phyloP scores from a whole-genome alignment of 352 stramenopile genomes.

The Phytophthora ramorum region DNA sequence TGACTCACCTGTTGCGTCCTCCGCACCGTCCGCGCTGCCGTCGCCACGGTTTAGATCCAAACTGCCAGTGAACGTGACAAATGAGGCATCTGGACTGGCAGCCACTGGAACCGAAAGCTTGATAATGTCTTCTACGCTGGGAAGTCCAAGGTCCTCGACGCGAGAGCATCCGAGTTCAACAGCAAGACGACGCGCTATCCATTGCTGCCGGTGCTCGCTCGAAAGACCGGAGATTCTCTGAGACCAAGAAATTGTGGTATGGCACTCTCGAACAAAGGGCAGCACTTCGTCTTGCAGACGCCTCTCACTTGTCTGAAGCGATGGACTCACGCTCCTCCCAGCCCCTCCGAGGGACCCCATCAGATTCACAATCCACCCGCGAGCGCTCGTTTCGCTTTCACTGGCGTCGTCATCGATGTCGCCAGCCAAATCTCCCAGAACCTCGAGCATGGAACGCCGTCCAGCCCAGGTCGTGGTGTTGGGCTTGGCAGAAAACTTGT shows the following conservation, averaged over 20 bases:
- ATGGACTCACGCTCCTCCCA: neutral
- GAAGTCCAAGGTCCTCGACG: conserved; percentile 29
- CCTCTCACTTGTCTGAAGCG: conserved; percentile 11
- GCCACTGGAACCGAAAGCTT: conserved; percentile 26
- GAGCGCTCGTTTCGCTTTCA: conserved; percentile 7
- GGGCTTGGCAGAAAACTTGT: conserved; percentile 25
- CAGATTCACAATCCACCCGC: conserved; percentile 20
- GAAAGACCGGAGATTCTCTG: conserved; percentile 29
- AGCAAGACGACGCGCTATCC: conserved; percentile 35
- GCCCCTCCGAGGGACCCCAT: neutral
- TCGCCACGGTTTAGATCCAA: conserved; percentile 32
- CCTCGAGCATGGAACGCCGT: conserved; percentile 30
- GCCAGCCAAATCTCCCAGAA: conserved; percentile 25
- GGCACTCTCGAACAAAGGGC: conserved; percentile 40
- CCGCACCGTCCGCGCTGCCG: conserved; percentile 7
- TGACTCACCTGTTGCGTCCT: conserved; percentile 55
- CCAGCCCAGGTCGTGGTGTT: conserved; percentile 26
- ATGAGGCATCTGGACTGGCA: conserved; percentile 10
- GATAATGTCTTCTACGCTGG: conserved; percentile 26
- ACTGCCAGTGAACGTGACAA: conserved; percentile 52
- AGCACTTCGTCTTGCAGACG: conserved; percentile 29
- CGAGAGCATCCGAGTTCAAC: conserved; percentile 35
- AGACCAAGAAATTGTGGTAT: conserved; percentile 30
- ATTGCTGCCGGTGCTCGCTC: conserved; percentile 40
- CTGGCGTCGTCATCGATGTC: conserved; percentile 12